Evolutionary conservation across 2,329 filamentous ascomycete genomes (phyloP).

Genomic region (Acephala macrosclerotiorum): DNA sequence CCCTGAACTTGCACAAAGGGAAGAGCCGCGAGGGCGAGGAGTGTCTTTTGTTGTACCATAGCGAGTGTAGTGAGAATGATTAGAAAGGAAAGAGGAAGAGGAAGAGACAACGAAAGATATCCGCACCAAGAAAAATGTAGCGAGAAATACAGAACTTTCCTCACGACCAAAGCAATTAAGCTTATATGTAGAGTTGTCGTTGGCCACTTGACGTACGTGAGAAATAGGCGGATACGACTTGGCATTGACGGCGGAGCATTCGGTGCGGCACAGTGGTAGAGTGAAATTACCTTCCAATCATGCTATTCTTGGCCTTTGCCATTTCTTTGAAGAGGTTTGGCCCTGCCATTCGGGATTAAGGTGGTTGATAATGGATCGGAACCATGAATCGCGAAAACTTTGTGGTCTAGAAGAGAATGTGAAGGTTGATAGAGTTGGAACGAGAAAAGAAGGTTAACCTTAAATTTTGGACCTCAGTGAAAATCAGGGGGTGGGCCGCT

Average conservation of each 20-base stretch:
- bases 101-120: neutral
- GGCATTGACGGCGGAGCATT: neutral
- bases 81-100: neutral
- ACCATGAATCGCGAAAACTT: neutral
- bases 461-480: neutral
- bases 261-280: neutral
- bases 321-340: neutral
- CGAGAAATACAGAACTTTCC: neutral
- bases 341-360: no score
- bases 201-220: neutral
- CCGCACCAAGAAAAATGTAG: neutral
- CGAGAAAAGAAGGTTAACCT: neutral
- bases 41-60: conserved; percentile 27
- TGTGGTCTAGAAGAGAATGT: neutral
- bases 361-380: no score
- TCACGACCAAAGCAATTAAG: neutral
- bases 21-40: conserved; percentile 32
- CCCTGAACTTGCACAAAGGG: conserved; percentile 21
- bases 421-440: neutral
- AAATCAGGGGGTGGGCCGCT: neutral
- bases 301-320: neutral
- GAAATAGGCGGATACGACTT: conserved; percentile 9
- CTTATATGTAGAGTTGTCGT: neutral
- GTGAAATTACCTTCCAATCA: neutral
- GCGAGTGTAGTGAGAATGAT: conserved; percentile 9